Percentiles rank a stretch among this genome's conserved stretches.
Conservation (phyloP, 108 stramenopile genomes). For the Skeletonema grethae region DNA sequence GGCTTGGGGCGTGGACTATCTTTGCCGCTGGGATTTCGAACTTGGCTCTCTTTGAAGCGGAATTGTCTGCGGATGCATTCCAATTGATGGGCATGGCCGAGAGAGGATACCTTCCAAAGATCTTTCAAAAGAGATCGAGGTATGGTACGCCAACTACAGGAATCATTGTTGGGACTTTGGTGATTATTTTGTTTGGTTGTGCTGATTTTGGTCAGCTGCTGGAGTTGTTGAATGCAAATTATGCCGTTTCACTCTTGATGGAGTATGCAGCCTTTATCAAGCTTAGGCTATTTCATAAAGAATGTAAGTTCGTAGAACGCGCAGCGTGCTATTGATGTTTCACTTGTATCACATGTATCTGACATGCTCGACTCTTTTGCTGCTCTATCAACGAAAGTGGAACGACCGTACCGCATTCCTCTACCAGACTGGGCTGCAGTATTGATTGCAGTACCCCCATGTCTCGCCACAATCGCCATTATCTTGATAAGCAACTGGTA, state of each 20-base stretch:
- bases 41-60: conserved; percentile 93
- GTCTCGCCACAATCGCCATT: conserved; percentile 26
- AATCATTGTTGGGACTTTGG: conserved; percentile 74
- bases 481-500: conserved; percentile 45
- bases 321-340: background rate
- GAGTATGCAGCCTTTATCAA: conserved; percentile 95
- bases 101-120: conserved; percentile 84
- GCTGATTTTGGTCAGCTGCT: conserved; percentile 80
- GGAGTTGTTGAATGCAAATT: conserved; percentile 93
- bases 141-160: conserved; percentile 91
- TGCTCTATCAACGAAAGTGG: conserved; percentile 10
- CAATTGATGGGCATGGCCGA: conserved; percentile 93
- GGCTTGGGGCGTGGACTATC: conserved; percentile 93
- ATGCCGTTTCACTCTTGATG: conserved; percentile 77
- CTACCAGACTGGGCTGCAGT: conserved; percentile 53
- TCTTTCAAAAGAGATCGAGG: conserved; percentile 70
- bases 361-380: background rate
- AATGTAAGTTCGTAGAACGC: conserved; percentile 25
- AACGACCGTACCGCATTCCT: conserved; percentile 49
- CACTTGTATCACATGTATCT: background rate
- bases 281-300: conserved; percentile 60
- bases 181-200: conserved; percentile 74
- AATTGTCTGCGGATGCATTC: conserved; percentile 89
- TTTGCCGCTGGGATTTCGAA: conserved; percentile 90
- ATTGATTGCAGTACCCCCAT: conserved; percentile 40